phyloP scores from a whole-genome alignment of 176 grass and related monocot species.

The Puya raimondii region DNA sequence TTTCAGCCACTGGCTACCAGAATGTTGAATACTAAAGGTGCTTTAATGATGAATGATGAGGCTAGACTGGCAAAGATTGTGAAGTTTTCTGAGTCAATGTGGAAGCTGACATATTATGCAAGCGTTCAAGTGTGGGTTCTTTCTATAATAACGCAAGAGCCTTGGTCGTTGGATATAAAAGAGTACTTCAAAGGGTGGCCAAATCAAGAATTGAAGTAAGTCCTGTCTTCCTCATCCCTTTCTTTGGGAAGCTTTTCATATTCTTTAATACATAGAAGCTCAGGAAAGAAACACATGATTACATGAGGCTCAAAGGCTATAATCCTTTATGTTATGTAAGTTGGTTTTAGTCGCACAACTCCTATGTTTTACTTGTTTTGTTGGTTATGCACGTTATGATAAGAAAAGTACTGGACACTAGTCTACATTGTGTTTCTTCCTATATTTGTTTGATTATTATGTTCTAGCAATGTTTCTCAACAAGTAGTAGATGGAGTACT shows the following conservation, averaged over 20 bases:
- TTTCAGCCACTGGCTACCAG: slow-evolving; percentile 68
- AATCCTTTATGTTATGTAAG: not conserved
- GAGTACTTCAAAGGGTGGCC: slow-evolving; percentile 87
- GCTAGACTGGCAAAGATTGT: slow-evolving; percentile 47
- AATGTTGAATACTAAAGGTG: slow-evolving; percentile 50
- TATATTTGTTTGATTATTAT: not conserved
- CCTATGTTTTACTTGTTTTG: not conserved
- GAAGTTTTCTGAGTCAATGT: slow-evolving; percentile 97
- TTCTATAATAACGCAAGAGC: slow-evolving; percentile 67
- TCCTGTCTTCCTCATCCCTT: slow-evolving; percentile 8
- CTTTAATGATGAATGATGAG: slow-evolving; percentile 52
- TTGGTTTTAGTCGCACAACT: not conserved
- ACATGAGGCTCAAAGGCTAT: not conserved
- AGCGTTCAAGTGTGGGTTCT: slow-evolving; percentile 79
- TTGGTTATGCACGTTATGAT: not conserved
- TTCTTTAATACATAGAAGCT: not conserved
- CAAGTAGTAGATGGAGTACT: no score
- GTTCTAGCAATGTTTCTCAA: not conserved
- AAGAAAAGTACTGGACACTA: not conserved
- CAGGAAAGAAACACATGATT: not conserved
- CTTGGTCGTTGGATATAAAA: slow-evolving; percentile 73
- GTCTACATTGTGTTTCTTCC: not conserved
- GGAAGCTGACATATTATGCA: slow-evolving; percentile 95
- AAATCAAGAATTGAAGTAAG: slow-evolving; percentile 63
- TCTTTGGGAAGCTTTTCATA: not conserved